Evolutionary conservation across 2,329 filamentous ascomycete genomes (phyloP).

Genomic region (Ceratocystis ficicola): DNA sequence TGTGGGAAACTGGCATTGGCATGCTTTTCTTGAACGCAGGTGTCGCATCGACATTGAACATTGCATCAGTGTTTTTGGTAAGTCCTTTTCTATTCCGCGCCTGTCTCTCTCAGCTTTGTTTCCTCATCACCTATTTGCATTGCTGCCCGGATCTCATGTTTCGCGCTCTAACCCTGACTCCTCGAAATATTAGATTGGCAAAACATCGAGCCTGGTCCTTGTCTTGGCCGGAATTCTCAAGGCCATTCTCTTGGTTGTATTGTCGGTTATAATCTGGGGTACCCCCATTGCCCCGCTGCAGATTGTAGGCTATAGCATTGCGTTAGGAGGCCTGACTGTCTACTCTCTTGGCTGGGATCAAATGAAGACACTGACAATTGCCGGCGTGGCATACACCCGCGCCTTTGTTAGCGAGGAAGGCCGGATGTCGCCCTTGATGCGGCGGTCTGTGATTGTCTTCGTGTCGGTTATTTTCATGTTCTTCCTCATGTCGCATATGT

Average conservation of each 20-base stretch:
- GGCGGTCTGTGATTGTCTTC: slow-evolving; percentile 24
- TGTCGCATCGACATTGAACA: slow-evolving; percentile 68
- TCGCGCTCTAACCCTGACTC: background rate
- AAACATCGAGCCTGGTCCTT: slow-evolving; percentile 75
- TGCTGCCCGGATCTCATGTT: background rate
- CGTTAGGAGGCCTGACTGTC: slow-evolving; percentile 40
- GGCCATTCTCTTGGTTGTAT: slow-evolving; percentile 68
- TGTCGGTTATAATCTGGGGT: slow-evolving; percentile 66
- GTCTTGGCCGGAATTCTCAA: slow-evolving; percentile 79
- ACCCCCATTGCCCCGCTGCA: slow-evolving; percentile 60
- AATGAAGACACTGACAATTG: slow-evolving; percentile 23
- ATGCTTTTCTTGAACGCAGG: slow-evolving; percentile 61
- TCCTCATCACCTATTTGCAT: background rate
- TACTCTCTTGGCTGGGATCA: slow-evolving; percentile 35
- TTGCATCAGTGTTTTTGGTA: slow-evolving; percentile 78
- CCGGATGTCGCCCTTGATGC: slow-evolving; percentile 25
- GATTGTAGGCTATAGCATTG: slow-evolving; percentile 65
- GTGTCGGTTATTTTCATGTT: slow-evolving; percentile 24
- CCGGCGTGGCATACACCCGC: slow-evolving; percentile 22
- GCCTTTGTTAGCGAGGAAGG: slow-evolving; percentile 24
- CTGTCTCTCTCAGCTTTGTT: background rate
- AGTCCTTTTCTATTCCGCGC: slow-evolving; percentile 28
- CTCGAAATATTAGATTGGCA: slow-evolving; percentile 55
- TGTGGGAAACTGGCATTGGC: slow-evolving; percentile 51
- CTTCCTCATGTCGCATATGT: slow-evolving; percentile 23